Evolutionary conservation across 306 rosid species (phyloP).

Genomic region (Glycine latifolia): DNA sequence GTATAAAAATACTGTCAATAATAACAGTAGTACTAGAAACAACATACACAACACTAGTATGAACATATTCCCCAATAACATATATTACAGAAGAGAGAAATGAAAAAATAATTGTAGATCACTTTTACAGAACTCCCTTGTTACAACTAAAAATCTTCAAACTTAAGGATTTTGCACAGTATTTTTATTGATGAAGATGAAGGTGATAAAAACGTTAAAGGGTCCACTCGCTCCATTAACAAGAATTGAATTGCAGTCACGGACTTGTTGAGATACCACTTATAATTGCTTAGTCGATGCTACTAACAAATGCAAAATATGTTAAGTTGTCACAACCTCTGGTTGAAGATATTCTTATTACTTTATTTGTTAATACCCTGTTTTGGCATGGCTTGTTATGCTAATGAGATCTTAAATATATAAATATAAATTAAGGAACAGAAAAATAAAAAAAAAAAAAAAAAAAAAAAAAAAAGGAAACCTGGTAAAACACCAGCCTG

Average conservation of each 20-base stretch:
- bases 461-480: conserved; percentile 27
- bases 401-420: conserved; percentile 7
- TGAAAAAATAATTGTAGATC: neutral
- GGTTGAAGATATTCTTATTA: conserved; percentile 12
- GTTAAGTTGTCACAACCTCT: neutral
- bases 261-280: conserved; percentile 16
- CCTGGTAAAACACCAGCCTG: conserved; percentile 84
- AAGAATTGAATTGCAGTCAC: conserved; percentile 28
- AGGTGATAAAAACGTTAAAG: neutral
- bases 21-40: neutral
- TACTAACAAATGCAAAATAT: conserved; percentile 10
- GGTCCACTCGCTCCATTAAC: conserved; percentile 16
- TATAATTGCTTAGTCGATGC: conserved; percentile 22
- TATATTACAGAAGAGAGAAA: conserved; percentile 9
- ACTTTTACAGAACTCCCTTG: neutral
- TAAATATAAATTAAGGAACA: neutral
- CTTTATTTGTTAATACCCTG: neutral
- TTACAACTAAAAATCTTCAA: conserved; percentile 16
- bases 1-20: conserved; percentile 36
- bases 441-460: neutral
- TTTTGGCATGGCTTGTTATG: conserved; percentile 27
- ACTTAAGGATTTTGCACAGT: neutral
- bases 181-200: neutral
- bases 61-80: conserved; percentile 27
- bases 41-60: conserved; percentile 20